A percentile compares a stretch with the other conserved stretches of the same genome.
phyloP scores from a whole-genome alignment of 805 yeast genomes.

The Nakazawaea ernobii region DNA sequence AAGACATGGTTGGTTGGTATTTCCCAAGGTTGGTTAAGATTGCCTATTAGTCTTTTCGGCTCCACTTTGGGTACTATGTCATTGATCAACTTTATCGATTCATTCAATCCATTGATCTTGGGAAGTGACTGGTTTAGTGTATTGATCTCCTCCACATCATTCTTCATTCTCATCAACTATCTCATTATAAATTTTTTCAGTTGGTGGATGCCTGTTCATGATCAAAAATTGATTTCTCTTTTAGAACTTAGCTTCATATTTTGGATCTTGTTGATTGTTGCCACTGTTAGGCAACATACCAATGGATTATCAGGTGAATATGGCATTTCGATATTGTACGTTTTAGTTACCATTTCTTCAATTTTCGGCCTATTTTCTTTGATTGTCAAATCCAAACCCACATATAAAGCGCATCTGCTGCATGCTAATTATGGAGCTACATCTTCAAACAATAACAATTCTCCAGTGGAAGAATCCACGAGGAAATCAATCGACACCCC shows the following conservation, averaged over 20 bases:
- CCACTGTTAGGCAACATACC: conserved; percentile 42
- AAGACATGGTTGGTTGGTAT: conserved; percentile 41
- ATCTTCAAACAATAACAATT: not conserved
- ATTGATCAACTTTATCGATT: conserved; percentile 33
- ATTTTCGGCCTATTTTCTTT: conserved; percentile 49
- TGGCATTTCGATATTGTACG: conserved; percentile 38
- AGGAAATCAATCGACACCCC: not conserved
- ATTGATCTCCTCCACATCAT: conserved; percentile 39
- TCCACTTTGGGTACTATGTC: conserved; percentile 34
- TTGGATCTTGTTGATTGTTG: conserved; percentile 52
- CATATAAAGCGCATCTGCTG: not conserved
- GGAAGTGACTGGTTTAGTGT: conserved; percentile 47
- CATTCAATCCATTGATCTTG: conserved; percentile 42
- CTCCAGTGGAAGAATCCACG: not conserved
- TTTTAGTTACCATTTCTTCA: conserved; percentile 40
- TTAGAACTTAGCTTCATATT: conserved; percentile 47
- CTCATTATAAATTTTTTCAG: conserved; percentile 42
- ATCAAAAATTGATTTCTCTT: conserved; percentile 53
- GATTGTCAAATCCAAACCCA: conserved; percentile 23
- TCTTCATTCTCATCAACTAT: conserved; percentile 51
- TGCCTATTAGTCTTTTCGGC: conserved; percentile 50
- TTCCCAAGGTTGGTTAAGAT: conserved; percentile 42
- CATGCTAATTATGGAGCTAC: conserved; percentile 1
- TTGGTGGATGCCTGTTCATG: conserved; percentile 43
- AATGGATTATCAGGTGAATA: conserved; percentile 52